Base-by-base conservation (phyloP, 2,329 filamentous ascomycete species). In the Pseudogymnoascus sp. region DNA sequence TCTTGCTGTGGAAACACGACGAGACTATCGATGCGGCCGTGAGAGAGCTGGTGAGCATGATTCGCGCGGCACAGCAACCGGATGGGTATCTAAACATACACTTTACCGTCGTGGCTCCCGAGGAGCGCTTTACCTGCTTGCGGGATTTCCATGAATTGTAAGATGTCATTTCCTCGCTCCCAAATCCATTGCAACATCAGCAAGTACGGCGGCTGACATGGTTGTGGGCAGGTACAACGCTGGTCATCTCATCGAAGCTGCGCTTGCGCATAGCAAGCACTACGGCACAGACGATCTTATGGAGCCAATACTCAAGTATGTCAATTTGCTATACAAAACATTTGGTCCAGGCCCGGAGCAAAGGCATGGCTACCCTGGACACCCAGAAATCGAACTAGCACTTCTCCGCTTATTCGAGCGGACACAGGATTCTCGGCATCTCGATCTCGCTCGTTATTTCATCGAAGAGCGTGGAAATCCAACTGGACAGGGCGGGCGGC, bases 61-160 rank as follows among this genome's bases (percentile, higher is more conserved):
- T 86, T 9, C 68, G 77, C 6, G 70, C 67, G 1, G 83, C 84
- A 0, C 83, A 86, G 71, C 78, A 82, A 60, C 69, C 73, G 1
- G 84, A 87, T 67, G 84, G 84, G 0, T 87, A 87, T 66, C 68
- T 87, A 20, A 86, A 86, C 66, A 79, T 85, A 6, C 82, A 86
- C 66, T 86, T 81, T 64, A 84, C 81, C 0, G 79, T 86, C 0
- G 80, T 84, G 1, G 80, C 82, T 43, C 81, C 81, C 0, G 75
- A 72, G 0, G 78, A 80, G 59, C 70, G 82, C 7, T 86, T 82
- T 73, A 77, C 79, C 0, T 86, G 86, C 65, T 64, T 87, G 6
- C 71, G 82, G 57, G 84, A 87, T 69, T 77, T 84, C 72, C 83
- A 86, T 71, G 83, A 86, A 69, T 70, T 87, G 75, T 82, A 72